These are phyloP conservation scores for Pisolithus orientalis DNA, from an alignment of 768 basidiomycete genomes.

Conservation along the genomic window DNA sequence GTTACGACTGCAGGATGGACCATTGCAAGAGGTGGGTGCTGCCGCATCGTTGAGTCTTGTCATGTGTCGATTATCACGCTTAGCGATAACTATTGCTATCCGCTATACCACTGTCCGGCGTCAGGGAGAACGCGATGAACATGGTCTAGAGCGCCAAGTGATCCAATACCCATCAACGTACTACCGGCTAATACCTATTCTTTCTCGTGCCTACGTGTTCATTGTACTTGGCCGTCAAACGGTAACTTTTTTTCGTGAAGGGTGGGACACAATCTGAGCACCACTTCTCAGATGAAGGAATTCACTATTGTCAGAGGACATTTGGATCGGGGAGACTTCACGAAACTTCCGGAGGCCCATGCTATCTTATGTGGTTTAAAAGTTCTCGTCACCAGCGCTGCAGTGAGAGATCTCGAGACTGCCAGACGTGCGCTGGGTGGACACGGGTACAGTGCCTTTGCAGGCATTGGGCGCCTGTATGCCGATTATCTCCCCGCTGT, in stretches of 20 bases:
- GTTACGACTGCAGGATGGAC: slow-evolving; percentile 54
- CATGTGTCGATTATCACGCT: neutral
- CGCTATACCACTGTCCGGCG: slow-evolving; percentile 69
- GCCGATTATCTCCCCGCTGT: slow-evolving; percentile 59
- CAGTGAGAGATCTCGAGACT: slow-evolving; percentile 53
- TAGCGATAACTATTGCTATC: slow-evolving; percentile 39
- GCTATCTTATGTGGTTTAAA: slow-evolving; percentile 67
- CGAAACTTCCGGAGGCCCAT: slow-evolving; percentile 66
- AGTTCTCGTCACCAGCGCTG: slow-evolving; percentile 45
- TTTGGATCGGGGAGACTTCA: slow-evolving; percentile 51
- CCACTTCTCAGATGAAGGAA: slow-evolving; percentile 33
- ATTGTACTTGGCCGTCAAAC: slow-evolving; percentile 55
- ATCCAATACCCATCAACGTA: slow-evolving; percentile 71
- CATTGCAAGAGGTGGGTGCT: slow-evolving; percentile 51
- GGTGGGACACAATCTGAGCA: neutral
- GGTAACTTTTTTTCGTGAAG: slow-evolving; percentile 26
- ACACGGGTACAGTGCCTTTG: slow-evolving; percentile 67
- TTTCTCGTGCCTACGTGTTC: slow-evolving; percentile 66
- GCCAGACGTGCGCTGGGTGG: slow-evolving; percentile 71
- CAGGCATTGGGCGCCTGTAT: slow-evolving; percentile 60
- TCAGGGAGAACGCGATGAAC: slow-evolving; percentile 49
- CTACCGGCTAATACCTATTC: slow-evolving; percentile 63
- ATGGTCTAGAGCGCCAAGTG: slow-evolving; percentile 58
- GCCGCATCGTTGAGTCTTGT: neutral
- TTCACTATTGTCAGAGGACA: slow-evolving; percentile 45